Evolutionary conservation across 2,329 filamentous ascomycete genomes (phyloP), one percentile per base, ranked within the genome.

Genomic region (Capronia americana): DNA sequence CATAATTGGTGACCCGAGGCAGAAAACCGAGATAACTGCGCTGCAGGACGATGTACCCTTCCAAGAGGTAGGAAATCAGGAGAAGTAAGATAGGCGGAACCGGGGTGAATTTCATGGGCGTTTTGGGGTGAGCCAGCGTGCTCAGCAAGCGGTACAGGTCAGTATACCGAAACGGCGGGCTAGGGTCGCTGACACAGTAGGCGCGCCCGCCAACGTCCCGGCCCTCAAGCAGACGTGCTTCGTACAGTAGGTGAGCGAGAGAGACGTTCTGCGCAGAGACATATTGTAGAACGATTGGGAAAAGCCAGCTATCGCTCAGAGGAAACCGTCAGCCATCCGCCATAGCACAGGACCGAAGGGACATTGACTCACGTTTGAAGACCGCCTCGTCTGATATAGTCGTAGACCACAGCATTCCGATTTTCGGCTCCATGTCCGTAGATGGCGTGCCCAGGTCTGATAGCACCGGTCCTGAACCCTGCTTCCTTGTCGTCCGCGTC

Each of bases 371-470:
- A 66, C 64, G 46, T 59, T 41, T 79, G 78, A 48, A 77, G 73
- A 11, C 73, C 76, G 28, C 79, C 75, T 17, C 72, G 66, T n/a
- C 72, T 75, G 14, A 86, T 72, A 59, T 81, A 78, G 5, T 74
- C 62, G 2, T 78, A 80, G 2, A 81, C 74, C 24, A 84, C 70
- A 23, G 77, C 76, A 20, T 67, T 69, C 44, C 71, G 73, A 38
- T 71, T 71, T 69, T 86, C 81, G 46, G 76, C 77, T 14, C 79
- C 77, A 65, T 81, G 79, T 4, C 84, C 85, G 69, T 86, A 87
- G 54, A 87, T 80, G 30, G 79, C 81, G 69, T 85, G 86, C 12
- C 81, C 80, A 0, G 85, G 85, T 1, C 86, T 80, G 68, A 88
- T 82, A 56, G 79, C 78, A 7, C 85, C 85, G 0, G 85, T 87